Evolutionary conservation across 176 grass and related monocot genomes (phyloP), one percentile per base, ranked within the genome.

Genomic region (Phragmites australis): DNA sequence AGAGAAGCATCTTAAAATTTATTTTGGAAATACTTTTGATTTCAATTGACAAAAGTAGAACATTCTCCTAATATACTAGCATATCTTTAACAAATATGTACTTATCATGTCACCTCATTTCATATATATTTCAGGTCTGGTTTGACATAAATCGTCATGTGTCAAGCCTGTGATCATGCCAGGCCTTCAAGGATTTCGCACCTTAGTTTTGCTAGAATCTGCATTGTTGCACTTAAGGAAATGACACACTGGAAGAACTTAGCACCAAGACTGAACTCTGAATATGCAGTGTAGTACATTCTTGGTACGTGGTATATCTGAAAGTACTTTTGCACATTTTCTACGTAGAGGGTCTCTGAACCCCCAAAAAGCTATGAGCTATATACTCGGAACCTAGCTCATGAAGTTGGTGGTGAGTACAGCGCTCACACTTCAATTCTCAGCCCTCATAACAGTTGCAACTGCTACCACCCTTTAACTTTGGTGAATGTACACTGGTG

Each of bases 81-180:
- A 0, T 56, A 41, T 37, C 58, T 23, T 34, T 50, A 64, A 21
- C 17, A 63, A 77, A 77, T 37, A 62, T 68, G 63, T 41, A 26
- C n/a, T 67, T 66, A 13, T n/a, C 47, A 53, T 66, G 61, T 68
- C 48, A 55, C 43, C n/a, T 9, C 16, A 80, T 43, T 42, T 68
- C 49, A 43, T 41, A 54, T 66, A 40, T 53, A 26, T 68, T 66
- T 51, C 77, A 54, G 34, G 34, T 5, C 21, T 51, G 29, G 19
- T 47, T 55, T 78, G 29, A 34, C 45, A 78, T 65, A 65, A n/a
- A 37, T 77, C 8, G 4, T 48, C 26, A 49, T 50, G 44, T 37
- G 34, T 37, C 5, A 16, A 66, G 9, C n/a, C n/a, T 53, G 61
- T 78, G 61, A 78, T 78, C 65, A 37, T 74, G 31, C 1, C 11